Evolutionary conservation across 306 rosid genomes (phyloP).

Genomic region (Elaeagnus macrophylla): DNA sequence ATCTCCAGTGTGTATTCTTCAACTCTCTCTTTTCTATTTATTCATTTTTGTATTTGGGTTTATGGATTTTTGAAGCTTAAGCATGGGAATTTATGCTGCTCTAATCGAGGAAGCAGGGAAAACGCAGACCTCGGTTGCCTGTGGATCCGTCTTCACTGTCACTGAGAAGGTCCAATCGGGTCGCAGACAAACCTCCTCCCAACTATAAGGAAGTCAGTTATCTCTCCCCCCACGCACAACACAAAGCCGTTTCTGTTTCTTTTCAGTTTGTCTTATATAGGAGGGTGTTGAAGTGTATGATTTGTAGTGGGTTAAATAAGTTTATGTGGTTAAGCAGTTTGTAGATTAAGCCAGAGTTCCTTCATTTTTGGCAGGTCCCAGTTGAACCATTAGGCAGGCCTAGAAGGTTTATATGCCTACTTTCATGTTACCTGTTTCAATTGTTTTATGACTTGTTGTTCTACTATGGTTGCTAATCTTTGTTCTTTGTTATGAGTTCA

Average conservation of each 20-base stretch:
- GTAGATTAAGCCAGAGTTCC: neutral
- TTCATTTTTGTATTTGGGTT: neutral
- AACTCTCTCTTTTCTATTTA: neutral
- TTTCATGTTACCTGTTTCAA: neutral
- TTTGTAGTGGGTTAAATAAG: neutral
- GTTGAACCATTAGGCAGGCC: slow-evolving; percentile 22
- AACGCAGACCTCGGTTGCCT: slow-evolving; percentile 16
- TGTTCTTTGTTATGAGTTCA: neutral
- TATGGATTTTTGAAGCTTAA: neutral
- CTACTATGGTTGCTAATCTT: neutral
- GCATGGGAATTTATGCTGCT: neutral
- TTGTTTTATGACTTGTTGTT: neutral
- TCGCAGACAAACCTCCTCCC: slow-evolving; percentile 23
- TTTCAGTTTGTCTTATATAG: too few species aligned
- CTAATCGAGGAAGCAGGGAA: slow-evolving; percentile 25
- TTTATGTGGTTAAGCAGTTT: neutral
- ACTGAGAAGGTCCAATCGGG: slow-evolving; percentile 37
- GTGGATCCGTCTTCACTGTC: slow-evolving; percentile 16
- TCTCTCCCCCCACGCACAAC: neutral
- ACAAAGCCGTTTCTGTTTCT: neutral
- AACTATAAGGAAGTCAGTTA: slow-evolving; percentile 37
- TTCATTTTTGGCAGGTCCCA: slow-evolving; percentile 27
- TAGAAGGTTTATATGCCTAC: slow-evolving; percentile 22
- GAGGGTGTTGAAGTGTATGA: neutral
- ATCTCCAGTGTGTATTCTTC: slow-evolving; percentile 24